phyloP scores from a whole-genome alignment of 2,329 filamentous ascomycete species.

The Colletotrichum higginsianum region DNA sequence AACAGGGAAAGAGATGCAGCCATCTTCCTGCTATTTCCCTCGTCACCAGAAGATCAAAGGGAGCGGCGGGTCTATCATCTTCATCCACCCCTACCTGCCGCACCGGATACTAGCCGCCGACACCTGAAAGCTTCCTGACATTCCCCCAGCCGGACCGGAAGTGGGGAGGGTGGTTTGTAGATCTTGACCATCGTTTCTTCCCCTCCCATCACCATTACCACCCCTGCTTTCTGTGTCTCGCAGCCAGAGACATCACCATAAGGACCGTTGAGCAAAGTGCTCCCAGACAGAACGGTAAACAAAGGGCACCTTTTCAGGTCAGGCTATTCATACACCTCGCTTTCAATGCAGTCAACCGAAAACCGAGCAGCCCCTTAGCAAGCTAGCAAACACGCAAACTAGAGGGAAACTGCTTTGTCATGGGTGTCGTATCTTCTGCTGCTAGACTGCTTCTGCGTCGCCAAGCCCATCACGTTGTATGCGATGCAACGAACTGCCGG shows the following conservation, averaged over 20 bases:
- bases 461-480: conserved; percentile 36
- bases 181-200: conserved; percentile 26
- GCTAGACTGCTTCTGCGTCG: conserved; percentile 5
- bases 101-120: not conserved
- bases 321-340: not conserved
- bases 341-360: not conserved
- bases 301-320: not conserved
- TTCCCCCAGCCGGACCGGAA: conserved; percentile 25
- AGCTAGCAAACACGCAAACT: not conserved
- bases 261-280: conserved; percentile 17
- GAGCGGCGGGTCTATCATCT: not conserved
- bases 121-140: not conserved
- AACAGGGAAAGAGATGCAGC: not conserved
- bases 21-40: conserved; percentile 8
- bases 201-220: conserved; percentile 12
- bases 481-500: conserved; percentile 41
- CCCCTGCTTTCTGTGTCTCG: not conserved
- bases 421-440: not conserved
- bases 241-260: not conserved
- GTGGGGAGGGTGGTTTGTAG: conserved; percentile 22
- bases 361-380: not conserved
- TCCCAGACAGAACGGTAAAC: not conserved
- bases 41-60: not conserved
- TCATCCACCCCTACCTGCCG: conserved; percentile 14
- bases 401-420: not conserved